phyloP scores from a whole-genome alignment of 768 basidiomycete species.

The Cyathus striatus region DNA sequence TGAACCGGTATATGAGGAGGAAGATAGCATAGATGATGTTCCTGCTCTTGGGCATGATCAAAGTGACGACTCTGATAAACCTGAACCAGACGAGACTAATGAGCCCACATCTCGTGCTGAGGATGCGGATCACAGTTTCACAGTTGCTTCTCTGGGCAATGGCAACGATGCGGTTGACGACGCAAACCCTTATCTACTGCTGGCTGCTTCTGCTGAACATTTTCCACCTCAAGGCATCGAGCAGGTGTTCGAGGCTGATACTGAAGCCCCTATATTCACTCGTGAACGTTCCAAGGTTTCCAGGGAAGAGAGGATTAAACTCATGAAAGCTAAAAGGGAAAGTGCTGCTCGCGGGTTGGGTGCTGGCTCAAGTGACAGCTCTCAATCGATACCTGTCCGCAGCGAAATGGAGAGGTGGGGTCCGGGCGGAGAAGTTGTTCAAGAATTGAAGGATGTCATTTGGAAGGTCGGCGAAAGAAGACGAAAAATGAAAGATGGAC shows the following conservation, averaged over 20 bases:
- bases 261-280: conserved; percentile 32
- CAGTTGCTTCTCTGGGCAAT: conserved; percentile 7
- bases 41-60: conserved; percentile 50
- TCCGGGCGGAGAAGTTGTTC: conserved; percentile 74
- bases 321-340: conserved; percentile 51
- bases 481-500: conserved; percentile 37
- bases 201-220: conserved; percentile 44
- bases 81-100: conserved; percentile 4
- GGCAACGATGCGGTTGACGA: conserved; percentile 38
- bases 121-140: conserved; percentile 18
- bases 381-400: conserved; percentile 6
- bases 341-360: conserved; percentile 25
- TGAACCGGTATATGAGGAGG: conserved; percentile 25
- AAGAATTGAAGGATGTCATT: conserved; percentile 82
- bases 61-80: conserved; percentile 51
- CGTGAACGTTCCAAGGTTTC: conserved; percentile 64
- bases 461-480: conserved; percentile 78
- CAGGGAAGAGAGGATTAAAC: conserved; percentile 69
- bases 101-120: conserved; percentile 35
- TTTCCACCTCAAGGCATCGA: conserved; percentile 67
- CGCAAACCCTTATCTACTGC: conserved; percentile 48
- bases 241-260: conserved; percentile 79
- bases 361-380: conserved; percentile 9
- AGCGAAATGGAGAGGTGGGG: conserved; percentile 55
- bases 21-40: conserved; percentile 39